Base-by-base conservation (phyloP, 106 monocot species). In the Dendrobium nobile region DNA sequence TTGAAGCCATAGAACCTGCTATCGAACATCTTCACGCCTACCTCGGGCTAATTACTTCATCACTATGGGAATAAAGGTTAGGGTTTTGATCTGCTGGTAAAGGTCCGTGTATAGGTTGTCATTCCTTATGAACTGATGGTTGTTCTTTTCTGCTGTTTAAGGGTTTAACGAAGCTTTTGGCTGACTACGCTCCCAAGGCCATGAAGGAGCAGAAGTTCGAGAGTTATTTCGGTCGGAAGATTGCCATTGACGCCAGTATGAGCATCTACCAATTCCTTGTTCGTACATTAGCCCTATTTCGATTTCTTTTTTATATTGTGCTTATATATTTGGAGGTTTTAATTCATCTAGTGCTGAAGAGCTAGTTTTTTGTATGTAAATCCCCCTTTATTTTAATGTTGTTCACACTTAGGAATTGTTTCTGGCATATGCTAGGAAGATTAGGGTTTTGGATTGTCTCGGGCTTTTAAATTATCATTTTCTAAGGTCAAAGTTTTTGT, bases 241-340 rank as follows among this genome's bases (percentile, higher is more conserved):
- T 98, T 75, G 94, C 94, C 51, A 80, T 98, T 42, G 98, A 98
- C 77, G 92, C 98, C 79, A 95, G 94, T 90, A 91, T 98, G 91
- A 92, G 98, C 86, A 95, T 98, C 80, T 98, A 98, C 87, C 98
- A 98, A 83, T 98, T 98, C 80, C 92, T 98, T 27, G 98, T 98
- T 70, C 54, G 84, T 85, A 44, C 19, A 24, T 13, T 70, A 73
- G 41, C 48, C 26, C 43, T 18, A 20, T 54, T 7, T 74, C 10
- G 8, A 15, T 43, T 47, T 17, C 47, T 44, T 26, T 67, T 82
- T 70, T 61, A 59, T 73, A 33, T 13, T 77, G 75, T 76, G 51
- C 51, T 51, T 51, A 13, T 51, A 51, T 13, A 13, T 51, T 51
- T 13, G 3, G 3, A 51, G 16, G 15, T 51, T 51, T 2, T 44